phyloP scores from a whole-genome alignment of 495 filamentous ascomycete species.

The Penicillium lagena region DNA sequence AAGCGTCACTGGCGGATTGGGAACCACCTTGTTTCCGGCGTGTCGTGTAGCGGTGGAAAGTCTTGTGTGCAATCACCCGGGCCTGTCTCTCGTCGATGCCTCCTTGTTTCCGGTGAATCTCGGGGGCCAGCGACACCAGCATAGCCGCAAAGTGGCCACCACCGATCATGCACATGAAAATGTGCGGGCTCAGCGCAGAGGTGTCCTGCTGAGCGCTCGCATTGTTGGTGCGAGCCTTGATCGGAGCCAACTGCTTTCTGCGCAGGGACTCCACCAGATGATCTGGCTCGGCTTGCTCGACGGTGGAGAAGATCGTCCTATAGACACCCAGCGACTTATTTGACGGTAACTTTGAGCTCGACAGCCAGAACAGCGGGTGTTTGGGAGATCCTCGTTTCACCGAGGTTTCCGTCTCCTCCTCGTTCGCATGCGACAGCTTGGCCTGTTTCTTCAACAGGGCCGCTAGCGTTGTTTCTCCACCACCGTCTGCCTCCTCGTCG shows the following conservation, averaged over 20 bases:
- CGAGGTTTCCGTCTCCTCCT: conserved; percentile 41
- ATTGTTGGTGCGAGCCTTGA: conserved; percentile 40
- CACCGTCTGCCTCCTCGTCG: conserved; percentile 43
- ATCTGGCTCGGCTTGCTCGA: conserved; percentile 58
- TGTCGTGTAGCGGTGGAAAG: conserved; percentile 95
- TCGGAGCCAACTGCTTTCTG: conserved; percentile 66
- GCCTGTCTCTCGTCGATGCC: conserved; percentile 75
- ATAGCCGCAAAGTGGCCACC: conserved; percentile 97
- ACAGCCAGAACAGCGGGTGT: conserved; percentile 80
- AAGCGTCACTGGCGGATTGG: conserved; percentile 85
- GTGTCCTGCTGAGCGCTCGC: conserved; percentile 43
- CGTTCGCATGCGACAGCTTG: conserved; percentile 50
- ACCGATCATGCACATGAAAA: conserved; percentile 97
- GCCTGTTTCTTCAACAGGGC: conserved; percentile 79
- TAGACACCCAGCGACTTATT: conserved; percentile 83
- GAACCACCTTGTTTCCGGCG: conserved; percentile 92
- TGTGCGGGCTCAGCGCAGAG: conserved; percentile 61
- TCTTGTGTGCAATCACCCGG: conserved; percentile 87
- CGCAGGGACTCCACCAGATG: conserved; percentile 59
- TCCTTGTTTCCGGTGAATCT: conserved; percentile 59
- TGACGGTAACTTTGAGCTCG: conserved; percentile 61
- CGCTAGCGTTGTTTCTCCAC: conserved; percentile 59
- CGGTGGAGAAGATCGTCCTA: conserved; percentile 67
- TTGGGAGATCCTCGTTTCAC: conserved; percentile 56
- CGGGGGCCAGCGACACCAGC: conserved; percentile 83